Percentiles rank a stretch among this genome's conserved stretches.
phyloP scores from a whole-genome alignment of 352 stramenopile species.

The Thalassiosira hispida region DNA sequence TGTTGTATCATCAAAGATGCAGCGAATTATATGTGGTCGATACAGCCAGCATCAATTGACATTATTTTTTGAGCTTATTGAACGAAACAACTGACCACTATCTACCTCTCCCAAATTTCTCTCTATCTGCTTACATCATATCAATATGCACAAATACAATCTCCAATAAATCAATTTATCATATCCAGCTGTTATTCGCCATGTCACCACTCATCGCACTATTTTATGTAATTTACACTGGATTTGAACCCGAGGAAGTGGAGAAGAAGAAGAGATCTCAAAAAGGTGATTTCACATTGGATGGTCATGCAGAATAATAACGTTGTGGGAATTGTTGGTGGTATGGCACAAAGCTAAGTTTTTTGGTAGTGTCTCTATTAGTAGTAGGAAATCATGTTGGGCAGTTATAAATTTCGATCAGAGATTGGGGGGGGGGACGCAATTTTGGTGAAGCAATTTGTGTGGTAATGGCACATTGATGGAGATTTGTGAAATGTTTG shows the following conservation, averaged over 20 bases:
- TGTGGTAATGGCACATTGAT: too few species aligned
- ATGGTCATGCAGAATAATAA: conserved; percentile 81
- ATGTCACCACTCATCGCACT: conserved; percentile 79
- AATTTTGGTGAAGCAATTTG: too few species aligned
- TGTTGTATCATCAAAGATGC: too few species aligned
- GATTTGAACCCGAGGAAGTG: conserved; percentile 79
- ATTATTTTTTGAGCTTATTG: too few species aligned
- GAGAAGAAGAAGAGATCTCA: conserved; percentile 76
- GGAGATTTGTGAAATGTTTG: too few species aligned
- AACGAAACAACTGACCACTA: too few species aligned
- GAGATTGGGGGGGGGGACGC: too few species aligned
- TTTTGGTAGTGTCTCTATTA: too few species aligned
- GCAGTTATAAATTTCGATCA: too few species aligned
- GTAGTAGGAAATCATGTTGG: too few species aligned
- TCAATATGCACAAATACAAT: conserved; percentile 1
- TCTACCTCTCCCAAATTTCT: neutral
- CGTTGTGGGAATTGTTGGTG: neutral
- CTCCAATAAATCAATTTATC: neutral
- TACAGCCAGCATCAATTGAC: too few species aligned
- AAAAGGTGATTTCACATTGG: conserved; percentile 82
- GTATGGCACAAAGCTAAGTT: neutral
- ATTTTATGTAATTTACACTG: conserved; percentile 80
- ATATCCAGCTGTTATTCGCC: conserved; percentile 74
- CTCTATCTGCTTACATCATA: neutral
- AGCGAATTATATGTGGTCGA: too few species aligned